phyloP scores from a whole-genome alignment of 305 asterid species.

The Fraxinus latifolia region DNA sequence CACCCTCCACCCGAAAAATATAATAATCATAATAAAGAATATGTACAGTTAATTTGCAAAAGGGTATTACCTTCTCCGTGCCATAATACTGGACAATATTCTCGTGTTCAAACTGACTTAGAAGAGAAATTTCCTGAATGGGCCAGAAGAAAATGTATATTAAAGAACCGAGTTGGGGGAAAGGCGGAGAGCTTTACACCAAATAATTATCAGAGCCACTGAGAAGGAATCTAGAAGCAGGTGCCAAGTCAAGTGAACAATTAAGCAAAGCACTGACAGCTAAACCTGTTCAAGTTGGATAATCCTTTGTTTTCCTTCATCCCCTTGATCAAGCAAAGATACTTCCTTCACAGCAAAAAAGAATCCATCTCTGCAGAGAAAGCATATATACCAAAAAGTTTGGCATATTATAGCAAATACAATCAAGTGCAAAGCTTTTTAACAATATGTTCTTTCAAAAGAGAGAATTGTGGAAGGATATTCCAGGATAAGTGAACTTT shows the following conservation, averaged over 20 bases:
- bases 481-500: neutral
- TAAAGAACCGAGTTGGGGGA: slow-evolving; percentile 9
- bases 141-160: slow-evolving; percentile 5
- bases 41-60: slow-evolving; percentile 1
- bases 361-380: slow-evolving; percentile 77
- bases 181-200: neutral
- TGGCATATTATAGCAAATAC: slow-evolving; percentile 12
- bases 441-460: neutral
- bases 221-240: neutral
- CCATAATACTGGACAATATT: slow-evolving; percentile 89
- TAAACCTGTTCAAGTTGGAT: slow-evolving; percentile 84
- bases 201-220: neutral
- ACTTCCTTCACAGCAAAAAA: slow-evolving; percentile 93
- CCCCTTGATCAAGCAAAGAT: slow-evolving; percentile 87
- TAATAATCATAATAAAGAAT: neutral
- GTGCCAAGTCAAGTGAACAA: neutral
- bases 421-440: slow-evolving; percentile 1
- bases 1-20: neutral
- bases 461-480: too few species aligned
- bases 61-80: slow-evolving; percentile 59
- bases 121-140: slow-evolving; percentile 84
- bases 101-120: slow-evolving; percentile 82
- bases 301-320: slow-evolving; percentile 67
- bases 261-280: neutral
- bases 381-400: slow-evolving; percentile 3